phyloP scores from a whole-genome alignment of 306 rosid genomes.

The Trifolium fragiferum region DNA sequence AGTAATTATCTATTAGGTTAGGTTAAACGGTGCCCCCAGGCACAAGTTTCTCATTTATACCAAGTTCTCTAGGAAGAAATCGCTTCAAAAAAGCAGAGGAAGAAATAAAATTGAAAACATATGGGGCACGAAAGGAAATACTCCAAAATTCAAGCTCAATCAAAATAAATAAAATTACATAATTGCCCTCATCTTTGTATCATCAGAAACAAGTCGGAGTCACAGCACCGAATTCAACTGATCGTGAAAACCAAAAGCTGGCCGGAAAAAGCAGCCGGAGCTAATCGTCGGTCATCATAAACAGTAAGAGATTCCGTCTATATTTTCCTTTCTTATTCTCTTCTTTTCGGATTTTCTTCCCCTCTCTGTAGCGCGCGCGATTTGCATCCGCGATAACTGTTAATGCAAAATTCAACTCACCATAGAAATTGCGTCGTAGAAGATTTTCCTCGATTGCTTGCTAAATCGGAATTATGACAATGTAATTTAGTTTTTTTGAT shows the following conservation, averaged over 20 bases:
- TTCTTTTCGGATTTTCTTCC: not conserved
- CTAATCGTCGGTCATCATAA: not conserved
- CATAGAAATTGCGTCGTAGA: no score
- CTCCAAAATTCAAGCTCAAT: not conserved
- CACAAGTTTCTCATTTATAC: no score
- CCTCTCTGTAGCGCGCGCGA: not conserved
- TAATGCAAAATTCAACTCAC: no score
- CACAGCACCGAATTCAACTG: not conserved
- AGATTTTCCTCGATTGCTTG: not conserved
- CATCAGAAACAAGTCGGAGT: not conserved
- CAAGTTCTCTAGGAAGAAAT: no score
- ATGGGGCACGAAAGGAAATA: no score
- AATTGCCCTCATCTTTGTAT: not conserved
- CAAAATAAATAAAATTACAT: not conserved
- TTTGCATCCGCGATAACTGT: not conserved
- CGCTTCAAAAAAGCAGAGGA: no score
- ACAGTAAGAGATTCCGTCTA: not conserved
- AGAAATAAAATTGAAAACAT: no score
- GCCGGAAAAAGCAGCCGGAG: not conserved
- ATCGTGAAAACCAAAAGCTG: not conserved
- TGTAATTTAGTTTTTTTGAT: not conserved
- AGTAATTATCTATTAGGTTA: no score
- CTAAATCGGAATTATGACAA: not conserved
- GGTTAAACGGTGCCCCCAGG: no score
- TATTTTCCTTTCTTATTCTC: not conserved